These are phyloP conservation scores for Aureobasidium sp. DNA, from an alignment of 2,329 filamentous ascomycete genomes.

Conservation along the genomic window DNA sequence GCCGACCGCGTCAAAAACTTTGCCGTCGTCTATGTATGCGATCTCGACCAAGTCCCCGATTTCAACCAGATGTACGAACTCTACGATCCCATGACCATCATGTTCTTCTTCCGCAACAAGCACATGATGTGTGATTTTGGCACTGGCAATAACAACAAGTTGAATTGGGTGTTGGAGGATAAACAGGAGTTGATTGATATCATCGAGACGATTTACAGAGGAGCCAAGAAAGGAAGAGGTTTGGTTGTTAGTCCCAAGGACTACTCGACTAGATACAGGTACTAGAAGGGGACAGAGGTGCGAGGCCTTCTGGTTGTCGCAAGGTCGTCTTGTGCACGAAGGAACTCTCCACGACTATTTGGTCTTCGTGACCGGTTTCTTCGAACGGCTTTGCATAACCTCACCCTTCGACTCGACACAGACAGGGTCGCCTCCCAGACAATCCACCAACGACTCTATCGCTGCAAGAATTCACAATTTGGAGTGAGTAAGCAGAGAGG, in stretches of 20 bases:
- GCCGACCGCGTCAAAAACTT: slow-evolving; percentile 92
- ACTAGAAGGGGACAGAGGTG: slow-evolving; percentile 33
- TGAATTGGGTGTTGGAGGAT: slow-evolving; percentile 94
- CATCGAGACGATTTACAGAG: slow-evolving; percentile 93
- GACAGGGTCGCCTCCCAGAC: not conserved
- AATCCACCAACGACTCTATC: not conserved
- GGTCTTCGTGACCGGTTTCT: too few relatives aligned
- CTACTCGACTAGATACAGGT: slow-evolving; percentile 62
- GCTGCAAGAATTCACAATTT: too few relatives aligned
- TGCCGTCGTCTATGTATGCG: slow-evolving; percentile 86
- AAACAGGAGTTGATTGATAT: slow-evolving; percentile 99
- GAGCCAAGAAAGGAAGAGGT: slow-evolving; percentile 97
- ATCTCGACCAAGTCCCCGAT: slow-evolving; percentile 82
- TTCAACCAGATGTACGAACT: slow-evolving; percentile 90
- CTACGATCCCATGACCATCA: slow-evolving; percentile 84
- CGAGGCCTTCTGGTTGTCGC: not conserved
- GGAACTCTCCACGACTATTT: not conserved
- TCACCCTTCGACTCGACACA: not conserved
- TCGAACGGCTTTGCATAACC: not conserved
- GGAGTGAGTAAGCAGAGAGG: not conserved
- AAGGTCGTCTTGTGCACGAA: not conserved
- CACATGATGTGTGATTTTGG: slow-evolving; percentile 99
- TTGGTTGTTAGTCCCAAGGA: slow-evolving; percentile 93
- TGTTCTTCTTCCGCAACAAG: slow-evolving; percentile 98
- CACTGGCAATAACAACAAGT: slow-evolving; percentile 97